phyloP scores from a whole-genome alignment of 2,329 filamentous ascomycete species.

The Thelonectria discophora region DNA sequence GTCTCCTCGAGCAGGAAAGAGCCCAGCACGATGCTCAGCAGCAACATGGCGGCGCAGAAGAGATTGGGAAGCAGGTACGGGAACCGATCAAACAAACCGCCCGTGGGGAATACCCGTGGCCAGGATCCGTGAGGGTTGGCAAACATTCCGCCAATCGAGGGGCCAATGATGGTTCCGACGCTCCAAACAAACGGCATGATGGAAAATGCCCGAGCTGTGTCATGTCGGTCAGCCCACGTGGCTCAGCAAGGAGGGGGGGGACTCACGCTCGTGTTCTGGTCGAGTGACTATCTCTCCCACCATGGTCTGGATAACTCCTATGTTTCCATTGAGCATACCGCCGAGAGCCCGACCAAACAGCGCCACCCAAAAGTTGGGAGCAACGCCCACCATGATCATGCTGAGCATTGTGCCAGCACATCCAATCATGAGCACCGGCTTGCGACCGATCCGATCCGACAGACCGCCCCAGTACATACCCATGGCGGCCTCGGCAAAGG shows the following conservation, averaged over 20 bases:
- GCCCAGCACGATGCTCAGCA: slow-evolving; percentile 82
- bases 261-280: slow-evolving; percentile 85
- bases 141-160: slow-evolving; percentile 87
- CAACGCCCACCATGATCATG: slow-evolving; percentile 83
- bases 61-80: slow-evolving; percentile 92
- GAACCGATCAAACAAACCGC: slow-evolving; percentile 77
- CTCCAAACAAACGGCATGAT: slow-evolving; percentile 97
- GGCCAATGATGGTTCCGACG: slow-evolving; percentile 88
- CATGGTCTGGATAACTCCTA: slow-evolving; percentile 92
- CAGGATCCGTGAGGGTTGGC: slow-evolving; percentile 80
- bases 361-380: slow-evolving; percentile 85
- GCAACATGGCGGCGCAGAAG: slow-evolving; percentile 78
- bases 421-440: slow-evolving; percentile 83
- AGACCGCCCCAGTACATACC: slow-evolving; percentile 89
- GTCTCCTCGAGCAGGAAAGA: slow-evolving; percentile 87
- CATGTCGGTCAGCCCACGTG: slow-evolving; percentile 13
- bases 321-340: slow-evolving; percentile 88
- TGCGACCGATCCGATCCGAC: slow-evolving; percentile 84
- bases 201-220: slow-evolving; percentile 79
- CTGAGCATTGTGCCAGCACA: slow-evolving; percentile 85
- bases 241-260: neutral
- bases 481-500: slow-evolving; percentile 81
- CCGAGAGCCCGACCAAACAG: slow-evolving; percentile 79
- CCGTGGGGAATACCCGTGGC: slow-evolving; percentile 72
- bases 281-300: slow-evolving; percentile 86